Base-by-base conservation (phyloP, 306 rosid genomes). In the Cicer pinnatifidum region DNA sequence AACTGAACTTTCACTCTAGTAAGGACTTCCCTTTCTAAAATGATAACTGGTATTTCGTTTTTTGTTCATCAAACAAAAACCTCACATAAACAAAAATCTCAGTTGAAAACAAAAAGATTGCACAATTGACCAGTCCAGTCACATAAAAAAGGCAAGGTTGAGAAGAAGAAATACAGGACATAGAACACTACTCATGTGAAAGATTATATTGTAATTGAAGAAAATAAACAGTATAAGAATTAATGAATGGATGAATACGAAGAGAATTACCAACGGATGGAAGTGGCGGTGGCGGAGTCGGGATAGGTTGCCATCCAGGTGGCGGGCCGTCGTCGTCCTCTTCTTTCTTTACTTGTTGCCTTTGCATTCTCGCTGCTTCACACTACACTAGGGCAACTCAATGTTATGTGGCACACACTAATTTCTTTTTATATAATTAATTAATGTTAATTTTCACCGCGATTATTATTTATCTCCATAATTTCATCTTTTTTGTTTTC, bases 281-380 rank as follows among this genome's bases (percentile, higher is more conserved):
- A 12, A 79, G 81, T 38, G 81, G 44, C 1, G 61, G 76, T 4
- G 84, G 67, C 50, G 84, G 87, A 11, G 79, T 71, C 20, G 71
- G 76, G 58, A 80, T 52, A 38, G 93, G 61, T 52, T 85, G 85
- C 88, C 89, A 81, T 12, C 91, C 98, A 3, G 92, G 92, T 12
- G 88, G 96, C 7, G 92, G 96, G 16, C 94, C 94, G 46, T 90
- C 91, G 41, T 88, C 95, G 40, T 78, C 89, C 10, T 88, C 92
- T 43, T 81, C 86, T 20, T 64, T 70, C 8, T 50, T 63, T 19
- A 51, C 78, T 37, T 75, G 78, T 7, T 77, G 77, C 57, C 17
- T 65, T 6, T 64, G 84, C 88, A 78, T 79, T 65, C 54, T 69
- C 50, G 35, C 52, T 20, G 17, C 62, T 19, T 28, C 33, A 28